phyloP scores from a whole-genome alignment of 75 land plant species.

The Adiantum capillusveneris region DNA sequence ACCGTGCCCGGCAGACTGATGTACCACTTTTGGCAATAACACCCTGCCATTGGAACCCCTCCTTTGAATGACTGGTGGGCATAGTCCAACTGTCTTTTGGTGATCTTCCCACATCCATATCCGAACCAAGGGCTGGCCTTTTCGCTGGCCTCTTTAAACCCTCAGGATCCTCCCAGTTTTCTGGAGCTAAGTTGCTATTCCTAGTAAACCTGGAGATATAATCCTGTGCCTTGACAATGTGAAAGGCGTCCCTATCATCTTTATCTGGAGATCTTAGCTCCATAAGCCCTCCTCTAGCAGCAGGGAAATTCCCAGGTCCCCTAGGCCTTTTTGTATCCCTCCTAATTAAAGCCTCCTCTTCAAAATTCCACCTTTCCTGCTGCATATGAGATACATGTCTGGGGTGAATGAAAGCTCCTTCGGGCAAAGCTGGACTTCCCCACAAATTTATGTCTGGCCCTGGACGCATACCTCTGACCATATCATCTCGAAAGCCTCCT shows the following conservation, averaged over 20 bases:
- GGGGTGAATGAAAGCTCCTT: neutral
- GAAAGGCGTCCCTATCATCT: neutral
- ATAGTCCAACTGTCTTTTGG: neutral
- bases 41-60: slow-evolving; percentile 72
- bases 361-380: neutral
- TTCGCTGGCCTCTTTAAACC: neutral
- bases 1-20: slow-evolving; percentile 82
- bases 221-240: slow-evolving; percentile 2
- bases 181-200: neutral
- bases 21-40: slow-evolving; percentile 95
- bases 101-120: neutral
- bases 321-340: neutral
- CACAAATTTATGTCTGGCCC: neutral
- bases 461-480: neutral
- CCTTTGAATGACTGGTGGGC: neutral
- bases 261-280: neutral
- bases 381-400: neutral
- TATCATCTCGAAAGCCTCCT: neutral
- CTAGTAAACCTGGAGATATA: neutral
- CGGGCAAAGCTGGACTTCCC: neutral
- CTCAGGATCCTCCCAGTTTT: slow-evolving; percentile 5
- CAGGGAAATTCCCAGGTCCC: neutral
- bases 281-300: neutral
- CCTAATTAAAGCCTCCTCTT: neutral
- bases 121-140: neutral